A percentile compares a stretch with the other conserved stretches of the same genome.
Evolutionary conservation across 768 basidiomycete species (phyloP).

Genomic region (Trametes sanguinea): DNA sequence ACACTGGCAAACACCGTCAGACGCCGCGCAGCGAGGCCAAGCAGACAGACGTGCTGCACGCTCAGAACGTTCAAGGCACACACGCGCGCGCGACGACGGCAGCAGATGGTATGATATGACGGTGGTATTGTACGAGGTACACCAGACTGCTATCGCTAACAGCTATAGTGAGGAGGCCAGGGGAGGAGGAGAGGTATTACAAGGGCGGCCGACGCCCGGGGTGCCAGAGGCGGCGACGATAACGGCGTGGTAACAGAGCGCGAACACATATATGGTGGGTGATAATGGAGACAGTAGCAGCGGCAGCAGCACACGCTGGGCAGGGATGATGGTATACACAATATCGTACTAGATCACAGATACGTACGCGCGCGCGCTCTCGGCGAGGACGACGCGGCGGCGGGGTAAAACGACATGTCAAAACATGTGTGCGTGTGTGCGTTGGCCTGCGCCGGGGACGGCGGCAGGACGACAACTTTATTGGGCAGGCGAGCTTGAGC

Average conservation of each 20-base stretch:
- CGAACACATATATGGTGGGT: background rate
- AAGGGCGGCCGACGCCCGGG: background rate
- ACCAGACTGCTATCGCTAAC: slow-evolving; percentile 12
- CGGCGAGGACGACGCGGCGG: background rate
- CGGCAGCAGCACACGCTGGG: background rate
- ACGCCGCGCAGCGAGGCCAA: no score
- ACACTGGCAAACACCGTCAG: no score
- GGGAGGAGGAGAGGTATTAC: slow-evolving; percentile 1
- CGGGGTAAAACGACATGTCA: background rate
- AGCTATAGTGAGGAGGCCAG: background rate
- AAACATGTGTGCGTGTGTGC: background rate
- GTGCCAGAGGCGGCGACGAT: background rate
- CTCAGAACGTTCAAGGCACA: background rate
- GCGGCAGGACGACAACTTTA: background rate
- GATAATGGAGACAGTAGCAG: slow-evolving; percentile 8
- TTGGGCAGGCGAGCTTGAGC: background rate
- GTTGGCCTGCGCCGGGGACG: background rate
- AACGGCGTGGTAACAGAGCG: background rate
- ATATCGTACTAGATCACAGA: slow-evolving; percentile 12
- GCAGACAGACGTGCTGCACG: background rate
- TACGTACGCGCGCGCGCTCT: background rate
- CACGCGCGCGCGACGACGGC: background rate
- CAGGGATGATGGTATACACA: slow-evolving; percentile 8
- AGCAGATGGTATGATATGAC: background rate
- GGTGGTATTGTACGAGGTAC: background rate